Percentiles rank a stretch among this genome's conserved stretches.
phyloP scores from a whole-genome alignment of 495 filamentous ascomycete species.

The Neurospora sp. region DNA sequence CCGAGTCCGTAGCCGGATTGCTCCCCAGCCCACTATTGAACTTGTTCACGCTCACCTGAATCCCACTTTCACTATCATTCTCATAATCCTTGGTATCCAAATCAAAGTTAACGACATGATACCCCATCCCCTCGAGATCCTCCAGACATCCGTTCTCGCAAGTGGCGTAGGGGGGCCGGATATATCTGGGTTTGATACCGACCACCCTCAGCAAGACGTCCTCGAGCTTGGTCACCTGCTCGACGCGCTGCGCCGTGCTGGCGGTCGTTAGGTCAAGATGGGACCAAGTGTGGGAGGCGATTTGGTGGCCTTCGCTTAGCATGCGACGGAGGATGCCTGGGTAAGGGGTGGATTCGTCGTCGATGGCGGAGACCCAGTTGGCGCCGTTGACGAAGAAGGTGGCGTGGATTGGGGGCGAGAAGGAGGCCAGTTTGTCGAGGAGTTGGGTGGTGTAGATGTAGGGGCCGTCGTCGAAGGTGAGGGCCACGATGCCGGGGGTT shows the following conservation, averaged over 20 bases:
- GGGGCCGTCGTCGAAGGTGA: conserved; percentile 40
- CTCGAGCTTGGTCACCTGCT: conserved; percentile 24
- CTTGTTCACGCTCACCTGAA: conserved; percentile 11
- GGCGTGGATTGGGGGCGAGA: conserved; percentile 44
- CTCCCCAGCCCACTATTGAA: conserved; percentile 15
- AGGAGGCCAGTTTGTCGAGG: conserved; percentile 18
- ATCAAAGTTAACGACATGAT: conserved; percentile 33
- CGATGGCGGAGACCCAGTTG: conserved; percentile 51
- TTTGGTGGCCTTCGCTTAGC: conserved; percentile 19
- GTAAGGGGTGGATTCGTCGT: conserved; percentile 26
- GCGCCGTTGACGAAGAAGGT: conserved; percentile 67
- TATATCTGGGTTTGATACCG: conserved; percentile 31
- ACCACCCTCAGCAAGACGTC: conserved; percentile 18
- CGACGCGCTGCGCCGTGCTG: conserved; percentile 3
- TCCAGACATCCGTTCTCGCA: conserved; percentile 19
- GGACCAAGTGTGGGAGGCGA: conserved; percentile 28
- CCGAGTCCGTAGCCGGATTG: conserved; percentile 11
- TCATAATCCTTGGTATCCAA: conserved; percentile 35
- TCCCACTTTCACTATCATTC: conserved; percentile 11
- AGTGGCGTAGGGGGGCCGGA: conserved; percentile 32
- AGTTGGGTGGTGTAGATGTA: conserved; percentile 23
- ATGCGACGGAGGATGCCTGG: conserved; percentile 21
- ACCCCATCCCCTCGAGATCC: conserved; percentile 23
- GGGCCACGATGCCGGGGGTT: conserved; percentile 30
- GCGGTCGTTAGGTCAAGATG: conserved; percentile 25